These are phyloP conservation scores for Tulasnella sp. DNA, from an alignment of 768 basidiomycete species.

Conservation along the genomic window DNA sequence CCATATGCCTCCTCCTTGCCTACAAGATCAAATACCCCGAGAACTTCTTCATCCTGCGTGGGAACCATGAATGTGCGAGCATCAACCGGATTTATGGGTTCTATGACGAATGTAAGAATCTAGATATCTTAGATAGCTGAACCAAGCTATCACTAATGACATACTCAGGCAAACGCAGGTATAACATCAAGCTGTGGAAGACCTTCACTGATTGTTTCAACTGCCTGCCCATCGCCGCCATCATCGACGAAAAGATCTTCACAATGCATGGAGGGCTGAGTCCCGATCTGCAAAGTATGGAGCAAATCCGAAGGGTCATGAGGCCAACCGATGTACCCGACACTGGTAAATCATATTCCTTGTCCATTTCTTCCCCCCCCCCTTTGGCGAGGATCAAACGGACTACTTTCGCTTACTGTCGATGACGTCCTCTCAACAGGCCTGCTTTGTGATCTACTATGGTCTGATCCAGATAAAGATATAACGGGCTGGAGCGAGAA, in stretches of 20 bases:
- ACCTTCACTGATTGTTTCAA: slow-evolving; percentile 99
- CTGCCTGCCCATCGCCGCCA: slow-evolving; percentile 96
- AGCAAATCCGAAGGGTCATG: slow-evolving; percentile 99
- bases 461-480: slow-evolving; percentile 99
- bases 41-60: slow-evolving; percentile 99
- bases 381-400: too few relatives aligned
- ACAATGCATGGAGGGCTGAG: slow-evolving; percentile 98
- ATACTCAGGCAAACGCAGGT: slow-evolving; percentile 86
- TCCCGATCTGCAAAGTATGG: slow-evolving; percentile 97
- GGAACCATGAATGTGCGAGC: slow-evolving; percentile 98
- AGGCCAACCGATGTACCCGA: slow-evolving; percentile 98
- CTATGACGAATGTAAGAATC: slow-evolving; percentile 91
- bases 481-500: slow-evolving; percentile 99
- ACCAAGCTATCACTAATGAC: background rate
- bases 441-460: slow-evolving; percentile 87
- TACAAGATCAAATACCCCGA: slow-evolving; percentile 99
- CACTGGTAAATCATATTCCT: slow-evolving; percentile 47
- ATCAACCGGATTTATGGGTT: slow-evolving; percentile 99
- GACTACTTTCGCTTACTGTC: too few relatives aligned
- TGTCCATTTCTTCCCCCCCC: background rate
- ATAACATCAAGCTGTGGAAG: slow-evolving; percentile 99
- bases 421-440: slow-evolving; percentile 36
- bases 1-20: slow-evolving; percentile 95
- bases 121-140: too few relatives aligned
- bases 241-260: slow-evolving; percentile 99